Conservation (phyloP, 1,284 basidiomycete genomes). For the Papiliotrema nemorosa region DNA sequence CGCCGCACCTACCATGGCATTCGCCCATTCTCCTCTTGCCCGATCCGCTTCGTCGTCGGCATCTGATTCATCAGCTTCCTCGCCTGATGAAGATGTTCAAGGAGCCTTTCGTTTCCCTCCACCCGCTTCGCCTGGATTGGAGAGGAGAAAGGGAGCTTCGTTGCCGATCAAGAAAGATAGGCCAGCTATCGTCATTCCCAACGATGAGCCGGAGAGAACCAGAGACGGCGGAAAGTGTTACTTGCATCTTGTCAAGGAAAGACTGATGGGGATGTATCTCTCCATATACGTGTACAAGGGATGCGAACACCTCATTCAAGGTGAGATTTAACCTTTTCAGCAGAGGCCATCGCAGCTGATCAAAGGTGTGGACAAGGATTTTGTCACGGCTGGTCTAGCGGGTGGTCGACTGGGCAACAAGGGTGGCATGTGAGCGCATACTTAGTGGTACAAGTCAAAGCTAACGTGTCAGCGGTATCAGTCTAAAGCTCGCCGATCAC, state of each 20-base stretch:
- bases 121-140: background rate
- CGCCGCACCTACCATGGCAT: background rate
- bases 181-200: conserved; percentile 21
- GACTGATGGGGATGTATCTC: conserved; percentile 56
- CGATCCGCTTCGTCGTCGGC: conserved; percentile 22
- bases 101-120: background rate
- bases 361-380: conserved; percentile 51
- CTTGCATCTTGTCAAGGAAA: conserved; percentile 55
- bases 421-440: conserved; percentile 45
- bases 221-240: conserved; percentile 47
- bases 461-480: conserved; percentile 49
- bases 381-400: conserved; percentile 56
- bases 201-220: conserved; percentile 10
- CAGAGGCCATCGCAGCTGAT: conserved; percentile 2
- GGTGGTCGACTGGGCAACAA: conserved; percentile 56
- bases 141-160: background rate
- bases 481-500: conserved; percentile 53
- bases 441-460: conserved; percentile 11
- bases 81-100: conserved; percentile 10
- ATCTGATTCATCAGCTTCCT: conserved; percentile 8
- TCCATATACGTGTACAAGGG: conserved; percentile 51
- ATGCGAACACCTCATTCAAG: conserved; percentile 49
- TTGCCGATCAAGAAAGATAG: background rate
- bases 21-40: conserved; percentile 18
- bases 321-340: conserved; percentile 10